Evolutionary conservation across 345 rosid genomes (phyloP), one percentile per base, ranked within the genome.

Genomic region (Capsella bursapastoris): DNA sequence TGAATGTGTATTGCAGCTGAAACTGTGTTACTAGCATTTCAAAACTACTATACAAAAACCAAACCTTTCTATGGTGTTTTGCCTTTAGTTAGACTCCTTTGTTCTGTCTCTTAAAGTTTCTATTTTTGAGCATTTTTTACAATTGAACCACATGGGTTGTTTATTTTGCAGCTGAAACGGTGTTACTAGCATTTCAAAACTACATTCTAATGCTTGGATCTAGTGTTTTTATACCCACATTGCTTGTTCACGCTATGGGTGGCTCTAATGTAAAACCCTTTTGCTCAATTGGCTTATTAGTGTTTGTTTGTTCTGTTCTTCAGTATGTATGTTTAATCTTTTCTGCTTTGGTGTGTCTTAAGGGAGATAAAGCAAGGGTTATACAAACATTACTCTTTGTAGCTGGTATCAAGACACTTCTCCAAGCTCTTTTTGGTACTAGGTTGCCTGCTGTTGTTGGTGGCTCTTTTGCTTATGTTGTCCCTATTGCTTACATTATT

Each of bases 181-280:
- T 79, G 57, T 64, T 95, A 9, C 61, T 95, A 78, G 99, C 92
- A 63, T 95, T 95, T 78, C 98, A 95, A 83, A 92, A 95, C 83
- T 95, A 92, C 82, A 92, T 95, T 51, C 80, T 92, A 70, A 84
- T 90, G 91, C 84, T 92, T 64, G 99, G 99, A 68, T 84, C 99
- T 58, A 88, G 89, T 77, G 98, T 90, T 53, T 85, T 92, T 78
- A 88, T 95, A 74, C 88, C 99, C 12, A 80, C 91, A 32, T 29
- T 80, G 72, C 89, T 95, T 1, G 98, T 95, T n/a, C 98, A 87
- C 5, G 85, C 76, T 55, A 95, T 95, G 99, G 99, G 99, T 7
- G 99, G 98, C 14, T 76, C 66, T 55, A 71, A 85, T 78, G 99
- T 94, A 86, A 82, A 86, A 82, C 88, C 73, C 52, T 69, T 27